phyloP scores from a whole-genome alignment of 1,284 basidiomycete species.

The Trametes hirsuta region DNA sequence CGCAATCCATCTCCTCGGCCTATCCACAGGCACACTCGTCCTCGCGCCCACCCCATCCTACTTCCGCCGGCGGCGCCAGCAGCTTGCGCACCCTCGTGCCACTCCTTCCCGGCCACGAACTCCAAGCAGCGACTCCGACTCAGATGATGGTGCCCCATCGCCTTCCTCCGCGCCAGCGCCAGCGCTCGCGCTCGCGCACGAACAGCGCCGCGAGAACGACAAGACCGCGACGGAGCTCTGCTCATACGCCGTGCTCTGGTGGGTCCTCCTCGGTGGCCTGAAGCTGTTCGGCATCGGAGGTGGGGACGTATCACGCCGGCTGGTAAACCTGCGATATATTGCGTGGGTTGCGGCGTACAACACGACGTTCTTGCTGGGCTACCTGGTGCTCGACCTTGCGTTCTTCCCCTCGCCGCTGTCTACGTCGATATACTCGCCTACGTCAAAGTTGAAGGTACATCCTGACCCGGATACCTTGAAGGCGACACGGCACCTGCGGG shows the following conservation, averaged over 20 bases:
- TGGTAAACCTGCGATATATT: conserved; percentile 90
- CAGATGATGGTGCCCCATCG: conserved; percentile 19
- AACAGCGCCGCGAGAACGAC: conserved; percentile 53
- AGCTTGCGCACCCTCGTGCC: conserved; percentile 11
- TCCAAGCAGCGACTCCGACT: conserved; percentile 27
- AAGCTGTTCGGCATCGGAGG: conserved; percentile 44
- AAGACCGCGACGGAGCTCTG: conserved; percentile 78
- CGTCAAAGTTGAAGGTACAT: conserved; percentile 44
- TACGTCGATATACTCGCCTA: conserved; percentile 39
- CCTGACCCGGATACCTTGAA: conserved; percentile 26
- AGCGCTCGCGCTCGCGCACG: background rate
- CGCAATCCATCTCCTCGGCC: conserved; percentile 85
- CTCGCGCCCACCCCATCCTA: conserved; percentile 78
- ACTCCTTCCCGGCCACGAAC: conserved; percentile 14
- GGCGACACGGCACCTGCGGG: conserved; percentile 9
- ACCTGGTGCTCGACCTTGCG: conserved; percentile 75
- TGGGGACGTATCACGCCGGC: conserved; percentile 69
- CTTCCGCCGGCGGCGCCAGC: conserved; percentile 49
- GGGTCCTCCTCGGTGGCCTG: conserved; percentile 58
- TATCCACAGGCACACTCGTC: conserved; percentile 81
- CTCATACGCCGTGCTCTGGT: conserved; percentile 81
- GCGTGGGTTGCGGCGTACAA: conserved; percentile 93
- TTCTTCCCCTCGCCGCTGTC: conserved; percentile 57
- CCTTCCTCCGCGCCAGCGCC: background rate
- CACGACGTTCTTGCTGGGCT: conserved; percentile 81